phyloP scores from a whole-genome alignment of 805 yeast species.

The Brettanomyces naardenensis region DNA sequence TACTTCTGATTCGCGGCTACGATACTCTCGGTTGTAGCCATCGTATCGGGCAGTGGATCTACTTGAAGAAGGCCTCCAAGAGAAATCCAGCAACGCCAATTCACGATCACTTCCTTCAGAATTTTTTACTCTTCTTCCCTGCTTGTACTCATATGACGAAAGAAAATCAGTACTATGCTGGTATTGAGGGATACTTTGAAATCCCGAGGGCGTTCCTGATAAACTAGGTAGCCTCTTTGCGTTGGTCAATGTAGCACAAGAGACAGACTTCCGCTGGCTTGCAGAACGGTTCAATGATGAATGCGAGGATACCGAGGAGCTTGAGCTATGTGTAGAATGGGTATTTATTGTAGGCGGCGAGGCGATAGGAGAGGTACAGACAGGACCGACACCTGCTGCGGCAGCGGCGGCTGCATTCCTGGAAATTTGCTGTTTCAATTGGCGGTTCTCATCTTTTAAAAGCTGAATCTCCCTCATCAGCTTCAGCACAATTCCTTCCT shows the following conservation, averaged over 20 bases:
- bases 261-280: not conserved
- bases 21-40: not conserved
- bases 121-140: not conserved
- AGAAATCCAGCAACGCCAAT: not conserved
- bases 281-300: not conserved
- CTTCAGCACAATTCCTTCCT: constrained; percentile 64
- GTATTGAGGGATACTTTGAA: not conserved
- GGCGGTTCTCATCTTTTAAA: constrained; percentile 45
- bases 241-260: not conserved
- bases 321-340: not conserved
- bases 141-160: not conserved
- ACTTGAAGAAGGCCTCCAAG: too few relatives aligned
- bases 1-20: not conserved
- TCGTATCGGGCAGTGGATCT: too few relatives aligned
- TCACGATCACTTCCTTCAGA: too few relatives aligned
- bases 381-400: too few relatives aligned
- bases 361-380: not conserved
- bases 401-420: not conserved
- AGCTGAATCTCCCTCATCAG: constrained; percentile 53
- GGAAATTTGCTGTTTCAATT: constrained; percentile 27
- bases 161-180: not conserved
- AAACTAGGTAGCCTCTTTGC: not conserved
- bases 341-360: constrained; percentile 6
- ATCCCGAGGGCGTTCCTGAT: not conserved
- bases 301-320: not conserved